phyloP scores from a whole-genome alignment of 768 basidiomycete species.

The Kwoniella europaea region DNA sequence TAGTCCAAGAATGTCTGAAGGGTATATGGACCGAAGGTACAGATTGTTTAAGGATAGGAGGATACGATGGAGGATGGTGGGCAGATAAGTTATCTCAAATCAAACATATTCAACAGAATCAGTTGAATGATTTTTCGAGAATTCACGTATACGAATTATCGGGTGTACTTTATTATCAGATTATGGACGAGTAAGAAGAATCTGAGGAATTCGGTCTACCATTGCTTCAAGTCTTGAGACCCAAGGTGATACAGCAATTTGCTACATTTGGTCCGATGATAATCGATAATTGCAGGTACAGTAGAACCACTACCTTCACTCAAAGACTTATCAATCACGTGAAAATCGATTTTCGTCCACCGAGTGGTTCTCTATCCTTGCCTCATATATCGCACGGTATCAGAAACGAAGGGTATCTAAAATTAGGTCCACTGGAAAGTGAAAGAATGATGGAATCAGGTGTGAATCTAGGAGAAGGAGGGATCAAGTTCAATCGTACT shows the following conservation, averaged over 20 bases:
- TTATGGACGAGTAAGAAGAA: not conserved
- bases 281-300: not conserved
- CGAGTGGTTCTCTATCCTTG: not conserved
- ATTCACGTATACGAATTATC: not conserved
- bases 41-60: not conserved
- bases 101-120: not conserved
- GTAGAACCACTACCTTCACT: not conserved
- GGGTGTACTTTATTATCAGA: not conserved
- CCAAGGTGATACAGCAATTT: not conserved
- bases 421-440: not conserved
- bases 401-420: not conserved
- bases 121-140: not conserved
- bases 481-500: too few relatives aligned
- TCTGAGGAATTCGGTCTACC: not conserved
- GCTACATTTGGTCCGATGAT: not conserved
- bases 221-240: not conserved
- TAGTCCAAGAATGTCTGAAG: not conserved
- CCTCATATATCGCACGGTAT: not conserved
- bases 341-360: not conserved
- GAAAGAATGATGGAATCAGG: not conserved
- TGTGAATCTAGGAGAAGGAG: not conserved
- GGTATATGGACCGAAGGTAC: not conserved
- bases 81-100: not conserved
- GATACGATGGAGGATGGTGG: conserved; percentile 7
- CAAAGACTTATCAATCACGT: not conserved